Conservation (phyloP, 345 rosid species). For the Populus ilicifolia region DNA sequence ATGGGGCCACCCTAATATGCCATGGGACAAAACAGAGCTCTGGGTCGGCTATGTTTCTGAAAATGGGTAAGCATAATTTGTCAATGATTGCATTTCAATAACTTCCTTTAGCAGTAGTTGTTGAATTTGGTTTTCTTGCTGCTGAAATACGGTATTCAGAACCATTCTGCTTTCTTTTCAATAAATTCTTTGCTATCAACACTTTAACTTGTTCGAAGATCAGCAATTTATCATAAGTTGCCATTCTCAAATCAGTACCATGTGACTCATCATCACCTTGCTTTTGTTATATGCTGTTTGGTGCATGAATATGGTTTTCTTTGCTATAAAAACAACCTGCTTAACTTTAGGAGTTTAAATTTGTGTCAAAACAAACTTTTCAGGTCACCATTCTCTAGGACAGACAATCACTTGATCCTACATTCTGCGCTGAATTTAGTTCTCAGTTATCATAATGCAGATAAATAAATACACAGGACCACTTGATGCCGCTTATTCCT, state of each 20-base stretch:
- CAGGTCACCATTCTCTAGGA: neutral
- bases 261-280: neutral
- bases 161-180: too few species aligned
- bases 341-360: neutral
- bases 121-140: neutral
- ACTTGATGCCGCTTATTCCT: neutral
- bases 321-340: neutral
- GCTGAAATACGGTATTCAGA: neutral
- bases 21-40: slow-evolving; percentile 90
- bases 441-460: neutral
- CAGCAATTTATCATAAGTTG: neutral
- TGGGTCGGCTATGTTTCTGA: slow-evolving; percentile 91
- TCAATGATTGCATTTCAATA: neutral
- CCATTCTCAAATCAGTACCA: neutral
- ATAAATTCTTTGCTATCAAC: too few species aligned
- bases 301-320: too few species aligned
- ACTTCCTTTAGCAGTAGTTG: neutral
- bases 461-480: neutral
- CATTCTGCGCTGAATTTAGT: neutral
- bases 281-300: too few species aligned
- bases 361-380: neutral
- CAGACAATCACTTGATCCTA: neutral
- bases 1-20: slow-evolving; percentile 94
- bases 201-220: neutral
- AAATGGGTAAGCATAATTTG: slow-evolving; percentile 51